Base-by-base conservation (phyloP, 306 rosid species). In the Abrus pulchellus region DNA sequence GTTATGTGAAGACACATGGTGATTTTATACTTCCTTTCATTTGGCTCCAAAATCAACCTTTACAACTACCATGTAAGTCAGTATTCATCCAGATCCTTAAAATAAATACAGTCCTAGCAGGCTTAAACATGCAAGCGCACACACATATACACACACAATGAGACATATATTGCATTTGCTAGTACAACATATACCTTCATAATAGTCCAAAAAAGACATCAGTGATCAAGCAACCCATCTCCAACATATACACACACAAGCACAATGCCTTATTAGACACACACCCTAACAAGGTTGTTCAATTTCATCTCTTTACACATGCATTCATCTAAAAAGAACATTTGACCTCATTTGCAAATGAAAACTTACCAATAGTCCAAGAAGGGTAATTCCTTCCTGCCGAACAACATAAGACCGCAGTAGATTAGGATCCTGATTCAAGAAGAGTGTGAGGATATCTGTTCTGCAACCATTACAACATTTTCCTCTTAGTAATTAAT, bases 361-460 rank as follows among this genome's bases (percentile, higher is more conserved):
- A 70, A 34, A 60, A 84, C 89, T 52, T 87, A 94, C 98, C 93
- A 94, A 85, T 48, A 92, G 81, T 68, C 97, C 97, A 43, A 94
- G 85, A 80, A 94, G 97, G 54, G 90, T 83, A 72, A 84, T 67
- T 77, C 98, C 98, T 88, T 94, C 98, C 84, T 76, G 94, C 55
- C 86, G 89, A 87, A 90, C 94, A 83, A 94, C 97, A 85, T 88
- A 90, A 30, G 97, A 88, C 55, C 94, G 90, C 70, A 94, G 87
- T 85, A 94, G 90, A 79, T 85, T 90, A 76, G 98, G 97, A 87
- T 94, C 98, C 88, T 94, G 97, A 84, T 90, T 94, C 89, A 94
- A 82, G 88, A 94, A 94, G 84, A 92, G 97, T 86, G 90, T 88
- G 73, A 94, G 93, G 91, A 94, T 88, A 83, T 94, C 97, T 91